These are phyloP conservation scores for Intubia oerlemansii DNA, from an alignment of 2,329 filamentous ascomycete species.

Conservation along the genomic window DNA sequence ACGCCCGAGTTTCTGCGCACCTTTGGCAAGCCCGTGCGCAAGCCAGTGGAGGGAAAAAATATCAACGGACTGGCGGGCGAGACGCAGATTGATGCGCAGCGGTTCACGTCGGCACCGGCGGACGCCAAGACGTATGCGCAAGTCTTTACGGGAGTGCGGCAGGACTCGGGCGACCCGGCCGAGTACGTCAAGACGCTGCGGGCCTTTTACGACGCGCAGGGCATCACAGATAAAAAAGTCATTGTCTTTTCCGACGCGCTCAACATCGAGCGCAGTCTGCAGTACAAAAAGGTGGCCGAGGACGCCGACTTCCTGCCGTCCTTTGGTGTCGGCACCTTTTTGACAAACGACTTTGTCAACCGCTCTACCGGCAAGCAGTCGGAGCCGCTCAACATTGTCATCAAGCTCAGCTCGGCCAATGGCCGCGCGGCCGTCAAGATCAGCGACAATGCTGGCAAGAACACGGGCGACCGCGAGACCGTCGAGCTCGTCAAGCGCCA, in stretches of 20 bases:
- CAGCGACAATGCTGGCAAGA: conserved; percentile 74
- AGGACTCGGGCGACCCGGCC: conserved; percentile 74
- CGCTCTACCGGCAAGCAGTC: conserved; percentile 60
- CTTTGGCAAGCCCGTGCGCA: conserved; percentile 48
- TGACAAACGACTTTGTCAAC: conserved; percentile 85
- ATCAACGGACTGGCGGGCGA: too few relatives aligned
- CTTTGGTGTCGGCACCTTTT: conserved; percentile 87
- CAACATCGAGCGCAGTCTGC: conserved; percentile 72
- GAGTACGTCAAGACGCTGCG: conserved; percentile 62
- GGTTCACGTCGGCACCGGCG: background rate
- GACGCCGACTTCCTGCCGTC: conserved; percentile 61
- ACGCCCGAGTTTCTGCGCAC: conserved; percentile 72
- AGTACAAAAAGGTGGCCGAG: conserved; percentile 74
- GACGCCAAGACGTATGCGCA: conserved; percentile 48
- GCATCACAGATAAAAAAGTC: conserved; percentile 60
- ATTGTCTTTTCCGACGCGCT: conserved; percentile 94
- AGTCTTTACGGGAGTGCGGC: conserved; percentile 63
- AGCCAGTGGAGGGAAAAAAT: too few relatives aligned
- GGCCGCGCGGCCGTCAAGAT: conserved; percentile 80
- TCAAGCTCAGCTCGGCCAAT: conserved; percentile 75
- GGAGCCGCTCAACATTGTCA: conserved; percentile 85
- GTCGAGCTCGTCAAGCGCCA: conserved; percentile 68
- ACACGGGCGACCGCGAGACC: conserved; percentile 65
- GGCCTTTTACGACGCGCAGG: conserved; percentile 56
- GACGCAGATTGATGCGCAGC: conserved; percentile 17